Conservation (phyloP, 2,329 filamentous ascomycete species). For the Epichloe sibirici region DNA sequence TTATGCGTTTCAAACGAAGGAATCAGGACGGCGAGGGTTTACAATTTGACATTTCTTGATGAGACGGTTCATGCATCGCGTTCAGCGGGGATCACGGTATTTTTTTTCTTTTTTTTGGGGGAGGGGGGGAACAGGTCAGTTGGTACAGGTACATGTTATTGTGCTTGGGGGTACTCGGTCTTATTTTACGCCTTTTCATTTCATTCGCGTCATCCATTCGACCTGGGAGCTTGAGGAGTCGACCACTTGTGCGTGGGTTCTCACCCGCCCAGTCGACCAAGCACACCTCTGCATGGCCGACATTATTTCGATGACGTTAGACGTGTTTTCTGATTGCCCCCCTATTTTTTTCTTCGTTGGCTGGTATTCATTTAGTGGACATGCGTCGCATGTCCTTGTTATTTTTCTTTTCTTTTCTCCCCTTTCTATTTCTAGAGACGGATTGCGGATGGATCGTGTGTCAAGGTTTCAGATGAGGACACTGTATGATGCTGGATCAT, state of each 20-base stretch:
- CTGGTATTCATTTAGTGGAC: slow-evolving; percentile 10
- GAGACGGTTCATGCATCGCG: slow-evolving; percentile 26
- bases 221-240: not conserved
- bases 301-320: slow-evolving; percentile 10
- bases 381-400: not conserved
- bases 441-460: slow-evolving; percentile 7
- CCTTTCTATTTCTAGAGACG: not conserved
- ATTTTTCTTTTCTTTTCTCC: not conserved
- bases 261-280: not conserved
- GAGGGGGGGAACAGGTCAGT: slow-evolving; percentile 1
- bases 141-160: slow-evolving; percentile 8
- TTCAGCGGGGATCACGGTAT: slow-evolving; percentile 23
- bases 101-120: slow-evolving; percentile 6
- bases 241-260: not conserved
- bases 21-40: slow-evolving; percentile 4
- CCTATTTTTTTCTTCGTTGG: slow-evolving; percentile 7
- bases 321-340: not conserved
- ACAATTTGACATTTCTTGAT: slow-evolving; percentile 7
- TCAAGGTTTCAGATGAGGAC: slow-evolving; percentile 12
- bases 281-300: slow-evolving; percentile 2
- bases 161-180: not conserved
- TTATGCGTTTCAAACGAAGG: slow-evolving; percentile 14
- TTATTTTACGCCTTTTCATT: slow-evolving; percentile 3
- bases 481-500: slow-evolving; percentile 1
- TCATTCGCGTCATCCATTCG: slow-evolving; percentile 1